phyloP scores from a whole-genome alignment of 495 filamentous ascomycete genomes.

The Chaetomium tenue region DNA sequence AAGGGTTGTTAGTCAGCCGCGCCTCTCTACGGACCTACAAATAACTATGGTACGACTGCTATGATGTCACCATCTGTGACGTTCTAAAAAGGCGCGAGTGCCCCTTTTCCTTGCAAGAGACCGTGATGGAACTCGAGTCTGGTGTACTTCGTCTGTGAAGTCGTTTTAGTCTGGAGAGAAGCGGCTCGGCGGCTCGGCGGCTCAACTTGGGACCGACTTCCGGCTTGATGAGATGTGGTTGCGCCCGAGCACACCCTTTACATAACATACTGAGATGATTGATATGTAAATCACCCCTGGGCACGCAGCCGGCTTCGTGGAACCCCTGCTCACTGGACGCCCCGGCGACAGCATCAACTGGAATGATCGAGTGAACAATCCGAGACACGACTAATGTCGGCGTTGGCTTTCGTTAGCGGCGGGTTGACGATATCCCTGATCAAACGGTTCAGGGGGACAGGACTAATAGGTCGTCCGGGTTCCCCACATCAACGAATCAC shows the following conservation, averaged over 20 bases:
- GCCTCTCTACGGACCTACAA: neutral
- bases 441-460: no score
- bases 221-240: neutral
- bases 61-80: conserved; percentile 15
- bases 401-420: no score
- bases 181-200: conserved; percentile 2
- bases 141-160: no score
- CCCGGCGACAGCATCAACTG: no score
- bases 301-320: no score
- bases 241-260: neutral
- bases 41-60: neutral
- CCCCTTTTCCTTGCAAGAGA: neutral
- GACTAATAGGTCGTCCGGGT: no score
- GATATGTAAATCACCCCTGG: no score
- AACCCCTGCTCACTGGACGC: no score
- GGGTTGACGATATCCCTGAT: no score
- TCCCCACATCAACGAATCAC: no score
- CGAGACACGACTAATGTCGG: no score
- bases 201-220: neutral
- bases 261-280: neutral
- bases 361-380: no score
- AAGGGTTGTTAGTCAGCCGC: conserved; percentile 6
- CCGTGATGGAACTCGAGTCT: neutral
- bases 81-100: neutral
- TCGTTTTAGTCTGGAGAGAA: neutral